Percentiles rank a stretch among this genome's conserved stretches.
Conservation (phyloP, 495 filamentous ascomycete genomes). For the Astrocystis sublimbata region DNA sequence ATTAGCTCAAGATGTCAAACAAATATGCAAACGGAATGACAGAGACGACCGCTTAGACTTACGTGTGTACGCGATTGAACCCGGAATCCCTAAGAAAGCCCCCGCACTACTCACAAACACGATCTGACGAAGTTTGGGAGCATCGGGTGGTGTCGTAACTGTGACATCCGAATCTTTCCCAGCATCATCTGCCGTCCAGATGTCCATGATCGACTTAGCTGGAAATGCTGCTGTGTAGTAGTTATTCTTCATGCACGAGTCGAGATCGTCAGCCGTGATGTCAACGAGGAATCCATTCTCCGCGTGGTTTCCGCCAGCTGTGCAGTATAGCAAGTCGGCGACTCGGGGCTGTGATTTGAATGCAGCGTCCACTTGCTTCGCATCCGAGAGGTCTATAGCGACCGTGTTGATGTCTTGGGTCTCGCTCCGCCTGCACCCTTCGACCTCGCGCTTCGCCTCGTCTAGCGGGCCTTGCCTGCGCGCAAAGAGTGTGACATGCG, state of each 20-base stretch:
- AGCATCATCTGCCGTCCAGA: background rate
- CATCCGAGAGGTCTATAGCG: background rate
- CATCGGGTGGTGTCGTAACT: too few species aligned
- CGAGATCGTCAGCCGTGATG: conserved; percentile 30
- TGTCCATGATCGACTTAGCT: background rate
- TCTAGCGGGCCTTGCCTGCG: background rate
- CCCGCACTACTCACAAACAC: background rate
- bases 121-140: background rate
- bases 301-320: conserved; percentile 37
- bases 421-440: background rate
- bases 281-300: conserved; percentile 41
- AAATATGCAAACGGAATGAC: background rate
- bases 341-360: background rate
- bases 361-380: background rate
- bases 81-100: background rate
- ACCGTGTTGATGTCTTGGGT: background rate
- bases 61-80: background rate
- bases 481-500: background rate
- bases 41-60: background rate
- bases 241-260: background rate
- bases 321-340: conserved; percentile 29
- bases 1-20: background rate
- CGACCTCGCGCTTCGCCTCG: background rate
- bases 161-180: too few species aligned
- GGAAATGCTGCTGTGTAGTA: background rate